Percentiles rank a stretch among this genome's conserved stretches.
Conservation (phyloP, 257 asterid species). For the Petunia secreta region DNA sequence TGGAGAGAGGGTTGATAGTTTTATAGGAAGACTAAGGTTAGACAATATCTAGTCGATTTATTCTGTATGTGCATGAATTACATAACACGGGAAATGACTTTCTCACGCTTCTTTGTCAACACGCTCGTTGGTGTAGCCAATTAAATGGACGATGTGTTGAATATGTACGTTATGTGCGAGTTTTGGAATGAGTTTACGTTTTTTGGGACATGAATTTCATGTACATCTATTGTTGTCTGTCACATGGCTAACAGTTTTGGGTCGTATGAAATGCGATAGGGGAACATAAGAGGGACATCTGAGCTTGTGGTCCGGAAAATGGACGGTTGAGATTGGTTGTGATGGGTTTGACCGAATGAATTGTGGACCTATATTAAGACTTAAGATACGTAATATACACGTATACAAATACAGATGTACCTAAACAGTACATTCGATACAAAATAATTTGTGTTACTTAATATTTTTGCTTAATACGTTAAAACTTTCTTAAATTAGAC, state of each 20-base stretch:
- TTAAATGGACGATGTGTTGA: background rate
- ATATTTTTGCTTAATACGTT: too few species aligned
- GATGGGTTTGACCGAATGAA: background rate
- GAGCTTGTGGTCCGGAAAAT: constrained; percentile 33
- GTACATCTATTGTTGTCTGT: constrained; percentile 30
- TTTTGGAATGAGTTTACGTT: background rate
- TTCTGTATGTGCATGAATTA: constrained; percentile 32
- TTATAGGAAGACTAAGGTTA: constrained; percentile 27
- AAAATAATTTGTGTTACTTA: too few species aligned
- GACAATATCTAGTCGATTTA: constrained; percentile 25
- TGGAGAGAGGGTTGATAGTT: constrained; percentile 22
- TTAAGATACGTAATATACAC: too few species aligned
- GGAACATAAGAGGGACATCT: constrained; percentile 50
- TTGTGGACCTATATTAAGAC: background rate
- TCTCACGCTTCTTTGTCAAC: constrained; percentile 8
- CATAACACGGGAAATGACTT: constrained; percentile 11
- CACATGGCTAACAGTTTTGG: constrained; percentile 22
- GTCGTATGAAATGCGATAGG: background rate
- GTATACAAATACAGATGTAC: too few species aligned
- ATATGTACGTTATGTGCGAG: background rate
- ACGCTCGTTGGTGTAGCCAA: background rate
- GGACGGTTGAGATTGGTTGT: constrained; percentile 33
- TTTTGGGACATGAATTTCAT: constrained; percentile 30
- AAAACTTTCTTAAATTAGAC: too few species aligned
- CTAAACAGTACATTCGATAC: too few species aligned